Conservation (phyloP, 2,329 filamentous ascomycete genomes). For the Blastomyces silverae region DNA sequence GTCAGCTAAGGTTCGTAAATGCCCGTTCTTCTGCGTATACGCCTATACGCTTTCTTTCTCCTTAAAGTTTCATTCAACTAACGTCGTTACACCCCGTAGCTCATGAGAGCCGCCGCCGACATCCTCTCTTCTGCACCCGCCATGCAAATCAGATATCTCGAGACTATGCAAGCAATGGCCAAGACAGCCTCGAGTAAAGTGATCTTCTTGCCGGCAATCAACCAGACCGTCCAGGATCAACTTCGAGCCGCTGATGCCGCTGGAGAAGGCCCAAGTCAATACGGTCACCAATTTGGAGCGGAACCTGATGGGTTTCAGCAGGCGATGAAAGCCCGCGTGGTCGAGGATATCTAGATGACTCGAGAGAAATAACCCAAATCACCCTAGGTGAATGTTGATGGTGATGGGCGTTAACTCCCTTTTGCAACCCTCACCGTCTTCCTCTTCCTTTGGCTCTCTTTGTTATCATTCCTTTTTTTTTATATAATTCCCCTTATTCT, state of each 20-base stretch:
- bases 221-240: constrained; percentile 46
- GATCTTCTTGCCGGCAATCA: constrained; percentile 66
- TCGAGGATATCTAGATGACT: constrained; percentile 85
- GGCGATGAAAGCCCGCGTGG: constrained; percentile 71
- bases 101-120: constrained; percentile 67
- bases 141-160: constrained; percentile 97
- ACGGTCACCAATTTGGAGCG: constrained; percentile 35
- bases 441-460: background rate
- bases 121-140: constrained; percentile 86
- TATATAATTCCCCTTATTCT: background rate
- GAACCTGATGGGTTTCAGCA: constrained; percentile 61
- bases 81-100: constrained; percentile 20
- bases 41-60: constrained; percentile 43
- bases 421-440: too few species aligned
- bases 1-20: constrained; percentile 65
- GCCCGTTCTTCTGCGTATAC: background rate
- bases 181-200: constrained; percentile 85
- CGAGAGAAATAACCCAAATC: too few species aligned
- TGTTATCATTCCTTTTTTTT: background rate
- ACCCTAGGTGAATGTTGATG: background rate
- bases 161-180: constrained; percentile 98
- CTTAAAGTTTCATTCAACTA: constrained; percentile 36
- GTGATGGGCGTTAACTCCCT: background rate
- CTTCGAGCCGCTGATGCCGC: constrained; percentile 46
- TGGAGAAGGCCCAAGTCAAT: constrained; percentile 52